These are phyloP conservation scores for Trichocladium uniseriatum DNA, from an alignment of 495 filamentous ascomycete genomes.

Conservation along the genomic window DNA sequence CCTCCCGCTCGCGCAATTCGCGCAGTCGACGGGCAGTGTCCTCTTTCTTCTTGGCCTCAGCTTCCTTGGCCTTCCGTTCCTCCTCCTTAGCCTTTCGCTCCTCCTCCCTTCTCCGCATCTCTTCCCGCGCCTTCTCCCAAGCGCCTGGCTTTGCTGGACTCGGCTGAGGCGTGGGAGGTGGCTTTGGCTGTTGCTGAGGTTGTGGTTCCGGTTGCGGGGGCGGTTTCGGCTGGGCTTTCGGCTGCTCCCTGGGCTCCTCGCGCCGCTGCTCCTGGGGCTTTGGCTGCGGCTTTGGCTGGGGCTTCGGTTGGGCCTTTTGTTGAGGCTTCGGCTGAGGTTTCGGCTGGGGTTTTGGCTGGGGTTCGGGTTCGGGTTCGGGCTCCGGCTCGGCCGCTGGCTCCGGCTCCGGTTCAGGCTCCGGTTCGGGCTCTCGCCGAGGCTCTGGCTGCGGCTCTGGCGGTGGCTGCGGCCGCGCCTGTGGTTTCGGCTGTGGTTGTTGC, in stretches of 20 bases:
- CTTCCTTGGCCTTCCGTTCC: conserved; percentile 45
- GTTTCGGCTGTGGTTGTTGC: too few species aligned
- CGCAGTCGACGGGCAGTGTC: conserved; percentile 42
- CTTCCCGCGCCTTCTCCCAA: conserved; percentile 66
- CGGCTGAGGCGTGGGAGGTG: conserved; percentile 27
- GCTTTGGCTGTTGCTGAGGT: conserved; percentile 14
- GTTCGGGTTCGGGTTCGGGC: not conserved
- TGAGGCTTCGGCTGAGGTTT: not conserved
- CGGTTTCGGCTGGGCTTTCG: conserved; percentile 11
- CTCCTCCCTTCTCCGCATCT: conserved; percentile 53
- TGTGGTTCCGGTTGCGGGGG: conserved; percentile 18
- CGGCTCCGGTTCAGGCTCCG: not conserved
- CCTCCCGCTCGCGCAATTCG: conserved; percentile 53
- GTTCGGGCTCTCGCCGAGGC: not conserved
- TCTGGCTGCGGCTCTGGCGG: not conserved
- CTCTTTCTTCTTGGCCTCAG: conserved; percentile 40
- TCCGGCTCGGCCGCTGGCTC: conserved; percentile 14
- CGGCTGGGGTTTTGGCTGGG: too few species aligned
- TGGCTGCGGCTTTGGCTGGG: not conserved
- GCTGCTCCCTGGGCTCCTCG: not conserved
- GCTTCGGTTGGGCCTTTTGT: not conserved
- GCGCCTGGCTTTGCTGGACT: conserved; percentile 28
- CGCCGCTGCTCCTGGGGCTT: too few species aligned
- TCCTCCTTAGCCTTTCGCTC: conserved; percentile 50
- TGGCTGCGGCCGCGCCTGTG: not conserved